Evolutionary conservation across 805 yeast species (phyloP).

Genomic region (Candida boidinii): DNA sequence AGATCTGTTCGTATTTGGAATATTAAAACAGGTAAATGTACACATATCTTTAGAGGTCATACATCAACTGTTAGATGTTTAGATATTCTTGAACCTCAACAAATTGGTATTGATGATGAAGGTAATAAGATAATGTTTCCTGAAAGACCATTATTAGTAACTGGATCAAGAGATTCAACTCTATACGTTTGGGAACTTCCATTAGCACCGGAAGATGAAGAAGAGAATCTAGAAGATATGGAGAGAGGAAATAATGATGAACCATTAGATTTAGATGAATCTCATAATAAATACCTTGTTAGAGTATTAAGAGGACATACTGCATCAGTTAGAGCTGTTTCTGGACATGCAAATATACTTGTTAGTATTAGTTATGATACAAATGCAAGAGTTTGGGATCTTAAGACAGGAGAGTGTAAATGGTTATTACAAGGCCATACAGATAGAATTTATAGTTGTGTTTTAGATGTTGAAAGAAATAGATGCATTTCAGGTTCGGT

Average conservation of each 20-base stretch:
- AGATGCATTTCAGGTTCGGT: constrained; percentile 86
- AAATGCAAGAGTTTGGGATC: constrained; percentile 88
- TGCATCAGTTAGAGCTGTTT: constrained; percentile 76
- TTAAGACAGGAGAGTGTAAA: constrained; percentile 63
- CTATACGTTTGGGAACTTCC: constrained; percentile 77
- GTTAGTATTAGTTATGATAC: constrained; percentile 89
- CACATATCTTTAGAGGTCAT: constrained; percentile 88
- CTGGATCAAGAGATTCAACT: constrained; percentile 81
- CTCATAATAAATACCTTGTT: constrained; percentile 54
- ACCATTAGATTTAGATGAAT: constrained; percentile 29
- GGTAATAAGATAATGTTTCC: constrained; percentile 54
- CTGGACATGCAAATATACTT: constrained; percentile 77
- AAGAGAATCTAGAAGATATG: constrained; percentile 3
- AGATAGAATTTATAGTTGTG: constrained; percentile 83
- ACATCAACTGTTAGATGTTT: constrained; percentile 89
- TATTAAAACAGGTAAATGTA: constrained; percentile 72
- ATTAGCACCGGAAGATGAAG: constrained; percentile 26
- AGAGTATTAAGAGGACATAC: constrained; percentile 68
- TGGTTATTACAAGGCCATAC: constrained; percentile 76
- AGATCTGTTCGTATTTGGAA: constrained; percentile 94
- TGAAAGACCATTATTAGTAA: constrained; percentile 58
- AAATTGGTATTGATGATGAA: constrained; percentile 51
- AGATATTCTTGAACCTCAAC: constrained; percentile 66
- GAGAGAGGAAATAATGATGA: constrained; percentile 30
- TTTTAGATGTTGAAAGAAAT: constrained; percentile 64